Evolutionary conservation across 2,329 filamentous ascomycete species (phyloP), one percentile per base, ranked within the genome.

Genomic region (Fusarium floridanum): DNA sequence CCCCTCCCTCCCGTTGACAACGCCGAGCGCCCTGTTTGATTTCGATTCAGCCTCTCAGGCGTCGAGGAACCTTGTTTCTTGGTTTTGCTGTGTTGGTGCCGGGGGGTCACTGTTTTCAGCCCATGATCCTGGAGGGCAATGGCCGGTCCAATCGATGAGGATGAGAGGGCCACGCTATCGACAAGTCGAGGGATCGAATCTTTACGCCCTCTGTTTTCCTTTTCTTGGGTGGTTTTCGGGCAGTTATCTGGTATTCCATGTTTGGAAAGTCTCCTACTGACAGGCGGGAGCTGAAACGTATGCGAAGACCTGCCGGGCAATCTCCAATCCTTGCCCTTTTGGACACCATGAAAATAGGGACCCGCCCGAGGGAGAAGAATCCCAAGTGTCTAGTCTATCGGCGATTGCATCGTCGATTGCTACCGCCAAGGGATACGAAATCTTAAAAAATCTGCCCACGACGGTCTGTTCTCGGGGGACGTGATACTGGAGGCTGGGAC

Each of bases 221-320:
- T 24, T 24, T 59, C 16, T 27, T 27, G 36, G 34, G 29, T 22
- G 34, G 20, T 36, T 7, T 57, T 24, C 22, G 5, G 55, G 34
- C 22, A 37, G 34, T 36, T 27, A 12, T 63, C 65, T 61, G 63
- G 67, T 62, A 66, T 55, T 55, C 67, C 50, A 53, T 64, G 70
- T 61, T 37, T 50, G 68, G 70, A 57, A 70, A 57, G 39, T 34
- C 53, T 56, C 61, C 50, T 17, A 41, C 34, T 34, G 48, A 55
- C 22, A 64, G 48, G 48, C 48, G 39, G 27, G 59, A 71, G 71
- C 73, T 76, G 75, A 77, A 75, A 76, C 67, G 60, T 45, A 69
- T 71, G 60, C 68, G 48, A 66, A 45, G 48, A 37, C 17, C 56
- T 43, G 29, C 41, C 45, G 55, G 55, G 57, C 68, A 61, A 64